Evolutionary conservation across 2,329 filamentous ascomycete genomes (phyloP).

Genomic region (Aspergillus sojae): DNA sequence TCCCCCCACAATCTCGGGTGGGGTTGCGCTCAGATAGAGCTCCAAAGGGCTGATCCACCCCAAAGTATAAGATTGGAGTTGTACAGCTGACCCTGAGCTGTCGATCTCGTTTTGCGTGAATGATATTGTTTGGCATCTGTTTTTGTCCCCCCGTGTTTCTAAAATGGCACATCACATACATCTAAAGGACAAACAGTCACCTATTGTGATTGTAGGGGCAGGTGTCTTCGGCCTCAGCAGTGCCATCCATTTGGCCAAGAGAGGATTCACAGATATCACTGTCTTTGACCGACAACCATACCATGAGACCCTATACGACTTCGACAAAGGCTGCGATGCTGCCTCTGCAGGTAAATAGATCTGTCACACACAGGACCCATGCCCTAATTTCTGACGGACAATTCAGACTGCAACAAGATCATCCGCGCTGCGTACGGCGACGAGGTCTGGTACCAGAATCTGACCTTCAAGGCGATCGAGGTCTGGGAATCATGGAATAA

Average conservation of each 20-base stretch:
- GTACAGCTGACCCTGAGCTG: neutral
- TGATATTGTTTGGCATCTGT: neutral
- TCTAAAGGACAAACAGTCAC: slow-evolving; percentile 6
- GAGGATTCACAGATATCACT: slow-evolving; percentile 52
- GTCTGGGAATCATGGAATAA: slow-evolving; percentile 52
- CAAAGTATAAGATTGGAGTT: neutral
- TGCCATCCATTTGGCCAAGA: slow-evolving; percentile 46
- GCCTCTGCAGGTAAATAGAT: slow-evolving; percentile 44
- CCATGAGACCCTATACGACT: slow-evolving; percentile 45
- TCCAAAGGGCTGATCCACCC: neutral
- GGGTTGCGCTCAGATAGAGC: too few relatives aligned
- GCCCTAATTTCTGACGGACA: slow-evolving; percentile 37
- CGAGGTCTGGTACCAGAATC: slow-evolving; percentile 51
- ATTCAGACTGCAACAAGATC: slow-evolving; percentile 49
- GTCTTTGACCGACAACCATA: slow-evolving; percentile 54
- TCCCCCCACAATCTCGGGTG: too few relatives aligned
- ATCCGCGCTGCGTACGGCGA: slow-evolving; percentile 47
- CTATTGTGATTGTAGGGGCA: slow-evolving; percentile 46
- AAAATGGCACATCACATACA: neutral
- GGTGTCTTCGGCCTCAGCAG: slow-evolving; percentile 49
- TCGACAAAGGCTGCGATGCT: slow-evolving; percentile 45
- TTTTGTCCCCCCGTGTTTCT: neutral
- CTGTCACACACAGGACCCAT: slow-evolving; percentile 16
- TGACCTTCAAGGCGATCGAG: slow-evolving; percentile 47
- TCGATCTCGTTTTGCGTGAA: neutral